Conservation (phyloP, 495 filamentous ascomycete species). For the Monascus purpureus region DNA sequence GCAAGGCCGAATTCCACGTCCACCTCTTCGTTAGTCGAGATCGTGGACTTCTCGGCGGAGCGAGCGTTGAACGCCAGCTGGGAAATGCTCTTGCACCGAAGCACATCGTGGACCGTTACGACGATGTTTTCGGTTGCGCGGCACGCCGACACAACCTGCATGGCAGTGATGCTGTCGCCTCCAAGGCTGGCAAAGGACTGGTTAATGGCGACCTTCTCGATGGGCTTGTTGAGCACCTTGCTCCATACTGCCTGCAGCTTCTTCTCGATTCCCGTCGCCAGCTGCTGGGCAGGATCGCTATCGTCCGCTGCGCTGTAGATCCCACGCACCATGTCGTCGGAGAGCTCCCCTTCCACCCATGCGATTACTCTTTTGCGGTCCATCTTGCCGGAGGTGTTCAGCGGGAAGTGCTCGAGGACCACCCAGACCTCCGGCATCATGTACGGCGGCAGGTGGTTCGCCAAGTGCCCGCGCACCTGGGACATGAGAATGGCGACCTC, state of each 20-base stretch:
- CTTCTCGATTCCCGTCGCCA: slow-evolving; percentile 9
- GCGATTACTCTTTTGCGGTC: slow-evolving; percentile 3
- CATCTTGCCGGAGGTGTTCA: slow-evolving; percentile 9
- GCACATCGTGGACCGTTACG: slow-evolving; percentile 7
- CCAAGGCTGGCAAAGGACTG: slow-evolving; percentile 9
- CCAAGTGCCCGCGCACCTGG: too few species aligned
- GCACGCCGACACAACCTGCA: slow-evolving; percentile 4
- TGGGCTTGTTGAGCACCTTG: slow-evolving; percentile 3
- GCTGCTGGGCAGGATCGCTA: not conserved
- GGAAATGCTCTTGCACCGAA: slow-evolving; percentile 6
- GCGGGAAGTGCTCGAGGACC: slow-evolving; percentile 2
- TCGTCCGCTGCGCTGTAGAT: not conserved
- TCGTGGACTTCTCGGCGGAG: slow-evolving; percentile 2
- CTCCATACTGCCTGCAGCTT: slow-evolving; percentile 14
- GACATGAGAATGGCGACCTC: too few species aligned
- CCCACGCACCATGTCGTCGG: slow-evolving; percentile 2
- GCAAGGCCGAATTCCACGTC: slow-evolving; percentile 26
- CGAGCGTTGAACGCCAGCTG: slow-evolving; percentile 3
- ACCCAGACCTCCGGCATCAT: slow-evolving; percentile 8
- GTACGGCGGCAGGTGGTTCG: slow-evolving; percentile 2
- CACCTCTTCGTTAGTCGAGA: slow-evolving; percentile 1
- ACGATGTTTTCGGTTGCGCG: not conserved
- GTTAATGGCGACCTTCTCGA: slow-evolving; percentile 18
- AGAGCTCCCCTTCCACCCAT: slow-evolving; percentile 2
- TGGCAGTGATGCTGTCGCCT: slow-evolving; percentile 11